A percentile compares a stretch with the other conserved stretches of the same genome.
Conservation (phyloP, 1,284 basidiomycete genomes). For the Fistulinella cinereoalba region DNA sequence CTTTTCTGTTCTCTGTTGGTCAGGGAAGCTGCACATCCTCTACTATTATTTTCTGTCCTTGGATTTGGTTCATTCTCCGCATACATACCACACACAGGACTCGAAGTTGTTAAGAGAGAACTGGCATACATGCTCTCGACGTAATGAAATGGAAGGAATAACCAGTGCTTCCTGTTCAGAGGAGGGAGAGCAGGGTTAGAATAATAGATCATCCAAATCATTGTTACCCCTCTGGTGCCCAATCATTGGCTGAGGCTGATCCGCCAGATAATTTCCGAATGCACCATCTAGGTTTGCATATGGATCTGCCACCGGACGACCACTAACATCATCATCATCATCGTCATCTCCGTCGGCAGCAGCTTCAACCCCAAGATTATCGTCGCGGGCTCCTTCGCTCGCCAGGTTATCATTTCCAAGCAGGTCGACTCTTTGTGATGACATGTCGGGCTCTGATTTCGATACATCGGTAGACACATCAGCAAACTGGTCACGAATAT, state of each 20-base stretch:
- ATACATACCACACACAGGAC: constrained; percentile 14
- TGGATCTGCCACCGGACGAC: constrained; percentile 48
- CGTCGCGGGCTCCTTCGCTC: not conserved
- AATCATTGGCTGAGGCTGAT: constrained; percentile 58
- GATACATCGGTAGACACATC: constrained; percentile 22
- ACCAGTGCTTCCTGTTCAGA: not conserved
- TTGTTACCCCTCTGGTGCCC: constrained; percentile 22
- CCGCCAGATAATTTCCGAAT: constrained; percentile 64
- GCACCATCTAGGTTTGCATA: constrained; percentile 73
- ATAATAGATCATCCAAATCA: constrained; percentile 51
- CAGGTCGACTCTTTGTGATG: constrained; percentile 10
- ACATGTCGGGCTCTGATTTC: constrained; percentile 13
- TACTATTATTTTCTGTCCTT: not conserved
- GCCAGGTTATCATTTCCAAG: constrained; percentile 4
- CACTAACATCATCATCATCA: constrained; percentile 36
- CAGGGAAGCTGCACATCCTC: not conserved
- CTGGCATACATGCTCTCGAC: constrained; percentile 8
- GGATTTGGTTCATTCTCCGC: not conserved
- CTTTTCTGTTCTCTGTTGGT: not conserved
- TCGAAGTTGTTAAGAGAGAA: constrained; percentile 1
- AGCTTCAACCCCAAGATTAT: constrained; percentile 9
- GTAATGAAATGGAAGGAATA: not conserved
- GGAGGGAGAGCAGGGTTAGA: constrained; percentile 40
- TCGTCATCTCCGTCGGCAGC: constrained; percentile 29
- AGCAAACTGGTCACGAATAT: constrained; percentile 15